phyloP scores from a whole-genome alignment of 2,329 filamentous ascomycete species.

The Didymellaceae sp. region DNA sequence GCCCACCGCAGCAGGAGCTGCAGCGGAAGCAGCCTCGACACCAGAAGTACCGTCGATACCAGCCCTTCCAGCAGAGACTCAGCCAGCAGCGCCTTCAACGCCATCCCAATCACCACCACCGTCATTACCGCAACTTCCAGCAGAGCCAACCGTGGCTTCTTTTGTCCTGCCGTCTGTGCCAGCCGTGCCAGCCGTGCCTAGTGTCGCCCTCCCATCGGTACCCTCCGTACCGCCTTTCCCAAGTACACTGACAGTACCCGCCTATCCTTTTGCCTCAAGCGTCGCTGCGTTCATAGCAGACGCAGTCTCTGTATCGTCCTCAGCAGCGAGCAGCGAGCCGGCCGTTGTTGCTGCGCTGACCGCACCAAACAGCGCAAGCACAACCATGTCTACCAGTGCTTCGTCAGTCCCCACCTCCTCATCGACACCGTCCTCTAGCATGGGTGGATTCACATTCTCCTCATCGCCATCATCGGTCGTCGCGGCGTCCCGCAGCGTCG shows the following conservation, averaged over 20 bases:
- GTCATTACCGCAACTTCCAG: neutral
- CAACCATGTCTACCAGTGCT: conserved; percentile 7
- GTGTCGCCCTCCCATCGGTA: conserved; percentile 27
- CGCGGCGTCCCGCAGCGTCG: neutral
- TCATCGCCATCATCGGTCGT: neutral
- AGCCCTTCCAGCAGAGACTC: conserved; percentile 7
- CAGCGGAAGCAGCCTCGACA: conserved; percentile 11
- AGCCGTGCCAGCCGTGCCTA: conserved; percentile 24
- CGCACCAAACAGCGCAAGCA: neutral
- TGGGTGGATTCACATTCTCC: conserved; percentile 7
- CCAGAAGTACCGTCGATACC: conserved; percentile 3
- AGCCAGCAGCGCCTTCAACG: neutral
- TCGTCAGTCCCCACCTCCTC: conserved; percentile 7
- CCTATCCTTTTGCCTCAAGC: conserved; percentile 40
- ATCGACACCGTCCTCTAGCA: conserved; percentile 1
- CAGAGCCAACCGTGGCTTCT: neutral
- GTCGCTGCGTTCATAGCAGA: conserved; percentile 16
- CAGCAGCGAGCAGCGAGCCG: conserved; percentile 14
- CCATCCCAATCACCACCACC: neutral
- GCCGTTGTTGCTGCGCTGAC: conserved; percentile 8
- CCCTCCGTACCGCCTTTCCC: conserved; percentile 47
- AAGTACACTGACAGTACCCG: conserved; percentile 41
- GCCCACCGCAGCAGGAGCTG: conserved; percentile 2
- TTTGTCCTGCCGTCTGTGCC: conserved; percentile 24
- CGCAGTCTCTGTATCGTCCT: conserved; percentile 17